A percentile compares a stretch with the other conserved stretches of the same genome.
Conservation (phyloP, 2,329 filamentous ascomycete species). For the Clarireedia hainanense region DNA sequence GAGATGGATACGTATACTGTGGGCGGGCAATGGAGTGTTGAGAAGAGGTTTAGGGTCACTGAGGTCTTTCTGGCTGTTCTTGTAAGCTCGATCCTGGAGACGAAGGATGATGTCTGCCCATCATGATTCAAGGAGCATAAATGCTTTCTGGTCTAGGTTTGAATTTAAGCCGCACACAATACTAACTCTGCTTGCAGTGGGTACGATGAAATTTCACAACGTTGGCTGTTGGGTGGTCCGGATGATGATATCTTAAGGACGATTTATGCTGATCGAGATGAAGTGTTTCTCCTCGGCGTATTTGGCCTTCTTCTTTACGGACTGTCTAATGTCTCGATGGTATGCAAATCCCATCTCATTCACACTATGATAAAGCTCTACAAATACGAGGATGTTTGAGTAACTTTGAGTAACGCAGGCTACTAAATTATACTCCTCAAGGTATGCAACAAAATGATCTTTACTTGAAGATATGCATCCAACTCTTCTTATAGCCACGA, state of each 20-base stretch:
- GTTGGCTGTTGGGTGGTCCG: background rate
- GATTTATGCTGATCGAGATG: background rate
- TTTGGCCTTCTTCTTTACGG: conserved; percentile 75
- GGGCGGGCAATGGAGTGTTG: conserved; percentile 34
- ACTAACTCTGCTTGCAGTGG: background rate
- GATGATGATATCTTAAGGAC: background rate
- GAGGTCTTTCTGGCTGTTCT: conserved; percentile 66
- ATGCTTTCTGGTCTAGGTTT: background rate
- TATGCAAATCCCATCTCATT: conserved; percentile 31
- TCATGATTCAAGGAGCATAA: background rate
- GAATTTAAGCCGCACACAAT: background rate
- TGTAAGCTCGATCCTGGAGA: conserved; percentile 28
- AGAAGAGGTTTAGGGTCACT: conserved; percentile 48
- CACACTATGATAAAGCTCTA: background rate
- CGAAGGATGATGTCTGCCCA: background rate
- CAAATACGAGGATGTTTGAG: background rate
- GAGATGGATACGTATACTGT: conserved; percentile 33
- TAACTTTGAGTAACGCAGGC: conserved; percentile 40
- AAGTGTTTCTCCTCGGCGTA: conserved; percentile 72
- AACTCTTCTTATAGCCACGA: conserved; percentile 48
- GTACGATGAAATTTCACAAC: background rate
- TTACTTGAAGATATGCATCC: background rate
- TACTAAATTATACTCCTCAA: conserved; percentile 74
- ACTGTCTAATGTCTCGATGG: conserved; percentile 80
- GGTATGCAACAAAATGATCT: conserved; percentile 19